These are phyloP conservation scores for Komagataella ulmi DNA, from an alignment of 805 yeast species.

Conservation along the genomic window DNA sequence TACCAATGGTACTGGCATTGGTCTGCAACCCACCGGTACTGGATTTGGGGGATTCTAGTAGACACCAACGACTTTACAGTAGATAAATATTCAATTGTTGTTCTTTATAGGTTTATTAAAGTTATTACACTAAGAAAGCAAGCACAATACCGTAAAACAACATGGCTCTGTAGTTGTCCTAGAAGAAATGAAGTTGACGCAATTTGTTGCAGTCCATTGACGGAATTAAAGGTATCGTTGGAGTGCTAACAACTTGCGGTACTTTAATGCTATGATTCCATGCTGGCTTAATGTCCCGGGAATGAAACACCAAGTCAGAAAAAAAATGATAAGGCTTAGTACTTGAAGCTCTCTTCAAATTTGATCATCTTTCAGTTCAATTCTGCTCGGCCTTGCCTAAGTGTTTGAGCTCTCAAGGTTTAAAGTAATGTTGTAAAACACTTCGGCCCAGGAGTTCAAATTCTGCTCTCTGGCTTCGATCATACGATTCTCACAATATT, in stretches of 20 bases:
- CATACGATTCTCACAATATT: neutral
- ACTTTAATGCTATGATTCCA: neutral
- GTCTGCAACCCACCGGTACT: constrained; percentile 56
- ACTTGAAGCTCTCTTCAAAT: neutral
- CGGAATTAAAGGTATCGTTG: neutral
- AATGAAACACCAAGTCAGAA: neutral
- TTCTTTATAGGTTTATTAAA: constrained; percentile 1
- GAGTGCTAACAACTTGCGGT: neutral
- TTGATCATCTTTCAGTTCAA: neutral
- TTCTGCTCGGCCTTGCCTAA: neutral
- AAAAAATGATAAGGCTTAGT: too few species aligned
- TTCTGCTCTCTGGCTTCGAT: neutral
- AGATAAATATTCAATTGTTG: neutral
- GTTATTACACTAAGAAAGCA: neutral
- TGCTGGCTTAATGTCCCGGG: neutral
- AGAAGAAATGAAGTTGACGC: too few species aligned
- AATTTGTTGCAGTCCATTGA: too few species aligned
- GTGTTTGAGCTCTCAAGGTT: neutral
- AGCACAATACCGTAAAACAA: neutral
- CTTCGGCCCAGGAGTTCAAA: neutral
- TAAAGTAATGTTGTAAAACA: neutral
- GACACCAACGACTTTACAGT: neutral
- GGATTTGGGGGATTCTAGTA: constrained; percentile 44
- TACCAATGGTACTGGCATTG: constrained; percentile 54
- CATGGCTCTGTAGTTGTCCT: too few species aligned